phyloP scores from a whole-genome alignment of 352 stramenopile species.

The Albugo candida region DNA sequence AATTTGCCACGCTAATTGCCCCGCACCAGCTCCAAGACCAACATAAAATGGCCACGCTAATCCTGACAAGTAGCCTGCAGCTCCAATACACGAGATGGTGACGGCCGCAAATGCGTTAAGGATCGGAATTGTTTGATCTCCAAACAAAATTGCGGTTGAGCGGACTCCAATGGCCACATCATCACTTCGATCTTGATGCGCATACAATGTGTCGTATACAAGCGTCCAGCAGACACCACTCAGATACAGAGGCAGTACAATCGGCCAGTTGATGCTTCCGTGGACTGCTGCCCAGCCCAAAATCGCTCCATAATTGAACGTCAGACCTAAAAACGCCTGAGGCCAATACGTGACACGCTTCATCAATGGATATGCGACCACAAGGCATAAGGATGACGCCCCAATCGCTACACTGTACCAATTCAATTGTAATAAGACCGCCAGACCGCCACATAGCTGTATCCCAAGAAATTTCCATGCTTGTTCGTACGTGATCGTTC shows the following conservation, averaged over 20 bases:
- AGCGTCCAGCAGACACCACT: constrained; percentile 93
- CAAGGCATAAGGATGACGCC: constrained; percentile 83
- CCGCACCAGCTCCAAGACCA: constrained; percentile 68
- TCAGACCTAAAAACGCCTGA: constrained; percentile 92
- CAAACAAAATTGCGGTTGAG: constrained; percentile 92
- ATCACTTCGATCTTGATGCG: constrained; percentile 96
- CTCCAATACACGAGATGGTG: constrained; percentile 38
- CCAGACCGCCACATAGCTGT: constrained; percentile 85
- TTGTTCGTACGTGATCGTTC: constrained; percentile 78
- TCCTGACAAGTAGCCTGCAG: constrained; percentile 53
- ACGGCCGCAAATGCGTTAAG: constrained; percentile 70
- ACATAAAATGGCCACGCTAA: constrained; percentile 81
- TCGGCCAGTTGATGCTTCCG: constrained; percentile 47
- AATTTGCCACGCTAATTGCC: constrained; percentile 94
- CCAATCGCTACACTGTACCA: constrained; percentile 86
- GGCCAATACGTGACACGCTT: constrained; percentile 97
- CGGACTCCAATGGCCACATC: constrained; percentile 90
- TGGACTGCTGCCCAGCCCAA: constrained; percentile 86
- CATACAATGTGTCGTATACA: constrained; percentile 99
- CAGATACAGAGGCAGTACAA: constrained; percentile 90
- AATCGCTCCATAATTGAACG: constrained; percentile 97
- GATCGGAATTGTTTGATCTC: constrained; percentile 85
- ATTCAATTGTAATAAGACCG: constrained; percentile 90
- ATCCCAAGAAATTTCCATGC: constrained; percentile 85
- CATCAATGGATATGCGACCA: constrained; percentile 93